Percentiles rank a stretch among this genome's conserved stretches.
phyloP scores from a whole-genome alignment of 495 filamentous ascomycete species.

The Entonaema liquescens region DNA sequence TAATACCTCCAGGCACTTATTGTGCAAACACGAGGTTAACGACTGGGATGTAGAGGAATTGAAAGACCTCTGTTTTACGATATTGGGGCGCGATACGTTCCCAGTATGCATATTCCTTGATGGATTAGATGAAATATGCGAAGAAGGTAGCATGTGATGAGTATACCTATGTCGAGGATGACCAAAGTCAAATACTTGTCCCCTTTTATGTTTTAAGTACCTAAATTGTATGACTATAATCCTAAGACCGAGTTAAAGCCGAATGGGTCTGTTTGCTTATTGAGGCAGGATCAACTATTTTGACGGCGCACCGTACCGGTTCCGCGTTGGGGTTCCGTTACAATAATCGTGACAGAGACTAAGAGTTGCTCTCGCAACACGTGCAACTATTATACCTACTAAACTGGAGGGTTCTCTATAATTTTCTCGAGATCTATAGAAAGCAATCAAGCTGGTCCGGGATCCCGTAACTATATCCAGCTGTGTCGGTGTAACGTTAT shows the following conservation, averaged over 20 bases:
- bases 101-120: not conserved
- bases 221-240: no score
- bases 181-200: not conserved
- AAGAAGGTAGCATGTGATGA: no score
- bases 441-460: no score
- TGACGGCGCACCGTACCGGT: not conserved
- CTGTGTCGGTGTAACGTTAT: not conserved
- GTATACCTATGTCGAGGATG: no score
- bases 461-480: no score
- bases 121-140: not conserved
- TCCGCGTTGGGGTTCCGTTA: no score
- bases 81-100: not conserved
- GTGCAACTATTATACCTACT: no score
- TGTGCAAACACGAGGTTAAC: not conserved
- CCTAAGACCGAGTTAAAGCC: not conserved
- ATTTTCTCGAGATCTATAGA: no score
- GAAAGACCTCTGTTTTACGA: not conserved
- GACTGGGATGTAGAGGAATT: not conserved
- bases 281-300: not conserved
- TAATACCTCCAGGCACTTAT: not conserved
- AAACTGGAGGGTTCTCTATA: no score
- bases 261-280: not conserved
- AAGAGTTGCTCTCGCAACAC: not conserved
- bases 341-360: not conserved
- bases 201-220: no score